phyloP scores from a whole-genome alignment of 1,284 basidiomycete genomes.

The Tylopilus sp. region DNA sequence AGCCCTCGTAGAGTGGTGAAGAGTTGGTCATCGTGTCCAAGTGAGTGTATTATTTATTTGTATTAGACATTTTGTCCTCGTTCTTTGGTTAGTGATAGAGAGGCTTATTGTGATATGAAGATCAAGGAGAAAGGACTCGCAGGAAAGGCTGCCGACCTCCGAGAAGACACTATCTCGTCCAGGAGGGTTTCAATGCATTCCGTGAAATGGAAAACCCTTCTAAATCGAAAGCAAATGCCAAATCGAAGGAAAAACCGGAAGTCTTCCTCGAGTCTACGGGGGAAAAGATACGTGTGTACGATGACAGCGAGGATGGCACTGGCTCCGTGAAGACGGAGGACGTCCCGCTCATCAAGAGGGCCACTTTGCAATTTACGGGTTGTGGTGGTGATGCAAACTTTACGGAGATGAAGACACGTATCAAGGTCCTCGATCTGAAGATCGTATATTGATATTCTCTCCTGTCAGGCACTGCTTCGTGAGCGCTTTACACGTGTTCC shows the following conservation, averaged over 20 bases:
- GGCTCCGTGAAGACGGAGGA: slow-evolving; percentile 78
- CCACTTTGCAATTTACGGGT: slow-evolving; percentile 82
- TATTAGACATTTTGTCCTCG: slow-evolving; percentile 1
- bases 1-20: slow-evolving; percentile 81
- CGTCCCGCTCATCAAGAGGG: slow-evolving; percentile 77
- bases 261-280: slow-evolving; percentile 80
- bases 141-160: slow-evolving; percentile 70
- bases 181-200: slow-evolving; percentile 90
- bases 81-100: slow-evolving; percentile 53
- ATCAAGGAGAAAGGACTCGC: slow-evolving; percentile 94
- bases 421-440: slow-evolving; percentile 3
- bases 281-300: slow-evolving; percentile 69
- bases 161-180: slow-evolving; percentile 63
- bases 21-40: slow-evolving; percentile 92
- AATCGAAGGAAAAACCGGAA: slow-evolving; percentile 63
- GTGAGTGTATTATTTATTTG: slow-evolving; percentile 52
- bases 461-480: slow-evolving; percentile 72
- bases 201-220: slow-evolving; percentile 71
- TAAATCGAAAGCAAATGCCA: slow-evolving; percentile 53
- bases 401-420: slow-evolving; percentile 74
- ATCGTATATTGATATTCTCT: slow-evolving; percentile 6
- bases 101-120: slow-evolving; percentile 96
- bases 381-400: slow-evolving; percentile 74
- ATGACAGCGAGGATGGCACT: slow-evolving; percentile 65
- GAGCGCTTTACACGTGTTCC: slow-evolving; percentile 82